These are phyloP conservation scores for Spencermartinsiella europaea DNA, from an alignment of 805 yeast genomes.

Conservation along the genomic window DNA sequence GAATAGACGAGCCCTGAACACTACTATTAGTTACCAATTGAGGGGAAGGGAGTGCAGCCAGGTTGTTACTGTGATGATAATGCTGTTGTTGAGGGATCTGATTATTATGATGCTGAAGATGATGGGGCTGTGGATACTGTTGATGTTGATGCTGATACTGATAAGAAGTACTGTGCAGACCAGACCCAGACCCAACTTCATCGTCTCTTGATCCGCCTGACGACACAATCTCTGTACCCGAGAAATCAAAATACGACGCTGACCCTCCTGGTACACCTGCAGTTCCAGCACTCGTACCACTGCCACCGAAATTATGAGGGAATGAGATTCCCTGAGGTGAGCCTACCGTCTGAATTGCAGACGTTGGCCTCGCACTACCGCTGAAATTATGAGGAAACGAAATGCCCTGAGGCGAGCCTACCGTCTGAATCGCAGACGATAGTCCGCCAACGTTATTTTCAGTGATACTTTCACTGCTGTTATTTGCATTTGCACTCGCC, in stretches of 20 bases:
- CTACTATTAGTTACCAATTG: not conserved
- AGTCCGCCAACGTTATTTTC: not conserved
- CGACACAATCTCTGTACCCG: conserved; percentile 17
- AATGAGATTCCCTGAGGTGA: not conserved
- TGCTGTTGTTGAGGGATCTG: conserved; percentile 10
- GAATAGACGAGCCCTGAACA: conserved; percentile 7
- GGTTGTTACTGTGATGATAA: conserved; percentile 13
- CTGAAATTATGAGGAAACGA: not conserved
- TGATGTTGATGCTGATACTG: conserved; percentile 10
- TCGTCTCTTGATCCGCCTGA: conserved; percentile 7
- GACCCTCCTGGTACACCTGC: not conserved
- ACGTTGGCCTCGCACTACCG: not conserved
- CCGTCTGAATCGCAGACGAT: not conserved
- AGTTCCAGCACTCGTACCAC: not conserved
- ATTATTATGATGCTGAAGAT: not conserved
- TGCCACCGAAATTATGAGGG: not conserved
- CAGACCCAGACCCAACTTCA: too few relatives aligned
- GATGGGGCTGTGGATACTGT: not conserved
- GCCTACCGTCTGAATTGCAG: not conserved
- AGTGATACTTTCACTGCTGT: too few relatives aligned
- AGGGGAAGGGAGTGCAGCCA: not conserved
- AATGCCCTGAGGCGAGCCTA: not conserved
- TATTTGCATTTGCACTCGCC: too few relatives aligned
- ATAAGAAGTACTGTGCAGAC: not conserved
- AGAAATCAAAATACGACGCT: conserved; percentile 12